Conservation (phyloP, 352 stramenopile genomes). For the Blastocystis sp. region DNA sequence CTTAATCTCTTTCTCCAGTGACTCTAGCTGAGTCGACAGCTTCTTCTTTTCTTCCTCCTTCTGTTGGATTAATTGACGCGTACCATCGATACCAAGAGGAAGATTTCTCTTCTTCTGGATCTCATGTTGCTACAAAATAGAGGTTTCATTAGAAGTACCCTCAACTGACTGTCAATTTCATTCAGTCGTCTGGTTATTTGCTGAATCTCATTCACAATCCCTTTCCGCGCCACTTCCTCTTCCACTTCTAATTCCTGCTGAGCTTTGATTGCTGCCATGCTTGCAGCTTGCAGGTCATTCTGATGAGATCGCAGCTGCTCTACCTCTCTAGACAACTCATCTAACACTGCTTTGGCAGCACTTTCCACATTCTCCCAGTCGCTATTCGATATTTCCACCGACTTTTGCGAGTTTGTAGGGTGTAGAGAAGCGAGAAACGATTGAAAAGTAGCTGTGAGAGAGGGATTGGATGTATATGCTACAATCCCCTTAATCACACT, state of each 20-base stretch:
- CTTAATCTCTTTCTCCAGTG: slow-evolving; percentile 66
- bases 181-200: slow-evolving; percentile 72
- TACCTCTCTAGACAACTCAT: too few relatives aligned
- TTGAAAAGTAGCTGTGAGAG: too few relatives aligned
- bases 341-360: too few relatives aligned
- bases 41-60: slow-evolving; percentile 64
- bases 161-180: not conserved
- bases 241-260: slow-evolving; percentile 68
- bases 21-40: slow-evolving; percentile 62
- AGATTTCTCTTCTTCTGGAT: slow-evolving; percentile 75
- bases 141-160: not conserved
- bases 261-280: not conserved
- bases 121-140: slow-evolving; percentile 68
- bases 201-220: slow-evolving; percentile 64
- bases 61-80: slow-evolving; percentile 65
- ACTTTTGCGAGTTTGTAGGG: too few relatives aligned
- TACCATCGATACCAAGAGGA: slow-evolving; percentile 64
- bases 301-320: too few relatives aligned
- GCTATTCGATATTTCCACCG: too few relatives aligned
- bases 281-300: too few relatives aligned
- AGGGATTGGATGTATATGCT: too few relatives aligned
- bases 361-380: too few relatives aligned
- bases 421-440: too few relatives aligned
- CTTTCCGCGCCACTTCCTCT: slow-evolving; percentile 73
- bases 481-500: too few relatives aligned